These are phyloP conservation scores for Heritiera littoralis DNA, from an alignment of 345 rosid species.

Conservation along the genomic window DNA sequence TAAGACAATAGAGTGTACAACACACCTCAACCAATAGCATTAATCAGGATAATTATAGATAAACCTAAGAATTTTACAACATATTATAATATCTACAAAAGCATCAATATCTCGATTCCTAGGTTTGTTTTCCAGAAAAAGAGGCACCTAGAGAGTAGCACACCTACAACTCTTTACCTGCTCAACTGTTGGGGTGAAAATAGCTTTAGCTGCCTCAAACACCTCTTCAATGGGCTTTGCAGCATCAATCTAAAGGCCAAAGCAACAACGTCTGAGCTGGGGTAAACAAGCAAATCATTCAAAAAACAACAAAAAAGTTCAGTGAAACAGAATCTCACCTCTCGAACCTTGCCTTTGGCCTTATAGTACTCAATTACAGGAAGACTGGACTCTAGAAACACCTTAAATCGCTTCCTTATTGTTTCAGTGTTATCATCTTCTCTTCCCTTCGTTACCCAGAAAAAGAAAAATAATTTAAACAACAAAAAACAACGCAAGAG, in stretches of 20 bases:
- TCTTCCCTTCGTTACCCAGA: constrained; percentile 54
- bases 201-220: constrained; percentile 49
- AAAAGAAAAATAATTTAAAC: constrained; percentile 11
- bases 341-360: constrained; percentile 58
- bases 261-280: constrained; percentile 15
- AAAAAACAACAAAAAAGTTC: background rate
- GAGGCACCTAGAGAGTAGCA: constrained; percentile 17
- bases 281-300: background rate
- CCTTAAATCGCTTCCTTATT: constrained; percentile 62
- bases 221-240: constrained; percentile 62
- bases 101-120: constrained; percentile 1
- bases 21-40: background rate
- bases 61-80: background rate
- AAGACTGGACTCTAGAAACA: constrained; percentile 59
- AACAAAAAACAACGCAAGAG: background rate
- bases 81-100: background rate
- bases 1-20: background rate
- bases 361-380: constrained; percentile 54
- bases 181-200: constrained; percentile 49
- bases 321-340: constrained; percentile 36
- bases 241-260: constrained; percentile 59
- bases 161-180: constrained; percentile 36
- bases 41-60: background rate
- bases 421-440: constrained; percentile 73
- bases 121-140: background rate